These are phyloP conservation scores for Fusarium torulosum DNA, from an alignment of 2,329 filamentous ascomycete genomes.

Conservation along the genomic window DNA sequence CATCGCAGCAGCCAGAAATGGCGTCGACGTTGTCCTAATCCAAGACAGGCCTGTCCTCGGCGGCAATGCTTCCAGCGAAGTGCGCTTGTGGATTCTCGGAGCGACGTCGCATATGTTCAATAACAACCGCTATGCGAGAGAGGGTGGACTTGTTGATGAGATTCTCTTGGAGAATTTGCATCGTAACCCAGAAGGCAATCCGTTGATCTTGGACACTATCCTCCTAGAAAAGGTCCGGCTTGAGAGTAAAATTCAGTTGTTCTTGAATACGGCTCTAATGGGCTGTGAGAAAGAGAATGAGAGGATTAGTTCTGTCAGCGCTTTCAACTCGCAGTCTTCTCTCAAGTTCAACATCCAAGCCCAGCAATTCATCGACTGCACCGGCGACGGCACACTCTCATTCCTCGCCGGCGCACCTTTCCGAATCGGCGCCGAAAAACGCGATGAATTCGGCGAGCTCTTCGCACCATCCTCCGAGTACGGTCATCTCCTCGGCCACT, in stretches of 20 bases:
- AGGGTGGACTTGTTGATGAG: conserved; percentile 27
- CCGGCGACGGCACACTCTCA: conserved; percentile 20
- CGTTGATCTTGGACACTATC: conserved; percentile 16
- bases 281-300: background rate
- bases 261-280: conserved; percentile 2
- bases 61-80: conserved; percentile 27
- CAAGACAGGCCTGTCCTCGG: conserved; percentile 20
- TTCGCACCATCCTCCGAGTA: conserved; percentile 25
- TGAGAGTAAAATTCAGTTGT: conserved; percentile 5
- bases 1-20: conserved; percentile 16
- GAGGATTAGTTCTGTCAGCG: conserved; percentile 6
- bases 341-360: conserved; percentile 16
- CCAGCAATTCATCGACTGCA: conserved; percentile 25
- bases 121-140: conserved; percentile 24
- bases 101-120: conserved; percentile 27
- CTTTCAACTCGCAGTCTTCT: conserved; percentile 8
- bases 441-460: conserved; percentile 17
- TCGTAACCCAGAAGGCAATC: conserved; percentile 10
- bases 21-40: conserved; percentile 15
- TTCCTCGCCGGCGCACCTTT: conserved; percentile 21
- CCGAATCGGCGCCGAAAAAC: conserved; percentile 23
- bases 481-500: conserved; percentile 21
- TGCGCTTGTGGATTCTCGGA: conserved; percentile 21
- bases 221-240: conserved; percentile 15
- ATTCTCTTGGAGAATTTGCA: conserved; percentile 21